Evolutionary conservation across 257 asterid species (phyloP), one percentile per base, ranked within the genome.

Genomic region (Solanum bulbocastanum): DNA sequence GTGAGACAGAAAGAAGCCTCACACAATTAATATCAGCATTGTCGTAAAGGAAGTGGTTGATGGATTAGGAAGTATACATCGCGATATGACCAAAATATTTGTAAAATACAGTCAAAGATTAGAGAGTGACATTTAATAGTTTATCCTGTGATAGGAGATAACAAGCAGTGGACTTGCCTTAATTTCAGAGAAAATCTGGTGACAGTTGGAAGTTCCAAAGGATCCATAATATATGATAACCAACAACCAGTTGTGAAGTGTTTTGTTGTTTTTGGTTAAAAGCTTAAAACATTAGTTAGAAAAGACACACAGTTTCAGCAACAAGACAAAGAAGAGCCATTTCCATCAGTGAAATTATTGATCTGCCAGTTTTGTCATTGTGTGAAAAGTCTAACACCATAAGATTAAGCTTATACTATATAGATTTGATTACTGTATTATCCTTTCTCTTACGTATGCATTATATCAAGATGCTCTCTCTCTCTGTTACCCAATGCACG

Each of bases 301-400:
- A 49, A 82, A 32, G 69, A 82, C 44, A 3, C 25, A 46, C 20
- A 18, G 44, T 49, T 49, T 20, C 30, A 49, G 32, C 71, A 46
- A 30, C 69, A 82, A 49, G 69, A 82, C 86, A 82, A 81, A 46
- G 44, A 32, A 49, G 30, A 82, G 86, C 30, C 71, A 82, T 46
- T 44, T 16, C 15, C 5, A 81, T 79, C n/a, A 25, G 4, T 27
- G 68, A 44, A 81, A 81, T 81, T 81, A 46, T 32, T 69, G 65
- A 66, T 78, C 46, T 74, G 58, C 69, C 69, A 79, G 79, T 60
- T 87, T 87, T 87, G 89, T 87, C 86, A 60, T 79, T 56, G 60
- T 79, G 10, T 18, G 40, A 56, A 42, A 49, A 87, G 86, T n/a
- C 81, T 9, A 86, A 71, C 68, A 42, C 40, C 20, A 42, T 10